These are phyloP conservation scores for Pontederia paniculata DNA, from an alignment of 176 grass and related monocot genomes.

Conservation along the genomic window DNA sequence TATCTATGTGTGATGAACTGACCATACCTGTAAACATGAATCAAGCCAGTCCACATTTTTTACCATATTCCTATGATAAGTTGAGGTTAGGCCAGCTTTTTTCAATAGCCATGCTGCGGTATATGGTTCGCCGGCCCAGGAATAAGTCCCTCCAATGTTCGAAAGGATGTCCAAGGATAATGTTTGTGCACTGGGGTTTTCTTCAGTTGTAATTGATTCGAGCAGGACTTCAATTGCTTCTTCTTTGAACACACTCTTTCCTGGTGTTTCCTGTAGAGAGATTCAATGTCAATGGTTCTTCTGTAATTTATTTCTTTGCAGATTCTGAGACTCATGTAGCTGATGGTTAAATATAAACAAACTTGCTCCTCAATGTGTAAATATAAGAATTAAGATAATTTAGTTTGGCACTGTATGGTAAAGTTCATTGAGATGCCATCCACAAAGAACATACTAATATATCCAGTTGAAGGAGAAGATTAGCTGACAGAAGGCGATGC, in stretches of 20 bases:
- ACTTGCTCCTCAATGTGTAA: too few species aligned
- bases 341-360: background rate
- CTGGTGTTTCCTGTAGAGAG: constrained; percentile 35
- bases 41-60: constrained; percentile 77
- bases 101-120: constrained; percentile 59
- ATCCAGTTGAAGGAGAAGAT: constrained; percentile 85
- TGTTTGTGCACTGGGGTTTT: constrained; percentile 51
- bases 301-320: background rate
- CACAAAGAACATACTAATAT: constrained; percentile 53
- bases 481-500: constrained; percentile 72
- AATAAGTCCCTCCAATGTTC: constrained; percentile 86
- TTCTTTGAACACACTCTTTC: constrained; percentile 61
- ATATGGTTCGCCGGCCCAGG: constrained; percentile 87
- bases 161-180: constrained; percentile 61
- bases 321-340: background rate
- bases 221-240: constrained; percentile 73
- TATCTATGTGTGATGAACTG: constrained; percentile 6
- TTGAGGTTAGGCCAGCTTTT: constrained; percentile 70
- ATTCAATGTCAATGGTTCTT: background rate
- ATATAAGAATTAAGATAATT: too few species aligned
- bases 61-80: constrained; percentile 70
- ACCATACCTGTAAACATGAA: constrained; percentile 68
- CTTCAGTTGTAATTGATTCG: constrained; percentile 44
- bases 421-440: too few species aligned
- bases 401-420: too few species aligned